These are phyloP conservation scores for Trypanosoma congolense DNA, from an alignment of 208 protist genomes.

Conservation along the genomic window DNA sequence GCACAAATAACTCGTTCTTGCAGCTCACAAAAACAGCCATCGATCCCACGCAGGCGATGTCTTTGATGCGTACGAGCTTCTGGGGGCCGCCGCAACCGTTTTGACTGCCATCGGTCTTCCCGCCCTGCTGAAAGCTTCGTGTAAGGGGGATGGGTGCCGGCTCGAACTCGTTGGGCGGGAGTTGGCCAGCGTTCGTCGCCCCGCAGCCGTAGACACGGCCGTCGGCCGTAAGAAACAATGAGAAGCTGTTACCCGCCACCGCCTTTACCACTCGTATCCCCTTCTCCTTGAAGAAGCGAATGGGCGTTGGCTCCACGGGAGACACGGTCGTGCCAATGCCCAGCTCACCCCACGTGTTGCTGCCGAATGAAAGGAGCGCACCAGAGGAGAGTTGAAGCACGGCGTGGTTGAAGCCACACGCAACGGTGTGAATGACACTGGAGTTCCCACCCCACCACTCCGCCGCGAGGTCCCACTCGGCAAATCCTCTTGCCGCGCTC, in stretches of 20 bases:
- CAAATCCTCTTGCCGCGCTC: conserved; percentile 36
- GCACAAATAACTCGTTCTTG: conserved; percentile 58
- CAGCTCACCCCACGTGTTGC: conserved; percentile 76
- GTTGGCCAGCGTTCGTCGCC: conserved; percentile 55
- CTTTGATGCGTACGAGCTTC: conserved; percentile 56
- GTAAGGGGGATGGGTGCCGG: conserved; percentile 51
- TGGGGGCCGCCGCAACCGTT: background rate
- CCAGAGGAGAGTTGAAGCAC: conserved; percentile 41
- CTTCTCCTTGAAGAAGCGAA: conserved; percentile 43
- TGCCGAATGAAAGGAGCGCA: conserved; percentile 50
- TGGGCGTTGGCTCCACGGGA: conserved; percentile 46
- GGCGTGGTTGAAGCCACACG: conserved; percentile 60
- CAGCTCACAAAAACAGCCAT: conserved; percentile 48
- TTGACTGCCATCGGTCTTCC: background rate
- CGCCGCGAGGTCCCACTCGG: conserved; percentile 47
- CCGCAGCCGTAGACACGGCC: conserved; percentile 69
- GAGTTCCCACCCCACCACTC: conserved; percentile 35
- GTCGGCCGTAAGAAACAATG: conserved; percentile 60
- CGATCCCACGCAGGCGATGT: conserved; percentile 51
- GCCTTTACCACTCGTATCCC: conserved; percentile 38
- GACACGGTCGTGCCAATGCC: conserved; percentile 54
- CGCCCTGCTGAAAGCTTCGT: conserved; percentile 35
- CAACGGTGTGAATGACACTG: conserved; percentile 27
- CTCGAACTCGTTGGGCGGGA: conserved; percentile 59
- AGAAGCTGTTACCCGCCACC: conserved; percentile 57